Evolutionary conservation across 441 rosid genomes (phyloP), one percentile per base, ranked within the genome.

Genomic region (Rhodomyrtus psidioides): DNA sequence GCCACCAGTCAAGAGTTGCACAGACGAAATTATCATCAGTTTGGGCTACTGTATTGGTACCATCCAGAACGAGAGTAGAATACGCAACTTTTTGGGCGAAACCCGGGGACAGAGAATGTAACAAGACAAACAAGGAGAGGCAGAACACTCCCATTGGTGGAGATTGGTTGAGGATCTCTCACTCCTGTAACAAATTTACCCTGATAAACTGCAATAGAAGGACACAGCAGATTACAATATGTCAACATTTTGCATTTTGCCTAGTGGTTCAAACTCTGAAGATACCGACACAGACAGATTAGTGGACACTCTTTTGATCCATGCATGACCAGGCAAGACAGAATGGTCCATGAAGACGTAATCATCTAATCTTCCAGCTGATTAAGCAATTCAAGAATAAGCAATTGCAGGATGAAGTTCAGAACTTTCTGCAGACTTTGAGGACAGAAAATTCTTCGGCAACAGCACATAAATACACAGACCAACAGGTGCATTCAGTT

Each of bases 1-100:
- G 88, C 88, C 88, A 86, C 88, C 88, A 86, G 62, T 86, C 88
- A 53, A 86, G 74, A 49, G 88, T 86, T 49, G 88, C 88, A 46
- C 88, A 86, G 34, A 86, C 53, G 83, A 86, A 86, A 83, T 86
- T 76, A 55, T 75, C 86, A 15, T 86, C 86, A 9, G 83, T 86
- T 57, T 59, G 60, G 2, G 88, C 86, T 70, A 70, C n/a, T 1
- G 79, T 34, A 70, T 85, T 85, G 70, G 83, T 44, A 27, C 74
- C 86, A 44, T 85, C 86, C 21, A 85, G 65, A 24, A 55, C 15
- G 27, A 85, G 86, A 1, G 83, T 85, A 70, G 79, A 30, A 70
- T 34, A 34, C 30, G 60, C 84, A 13, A 55, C 70, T 39, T 26
- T 53, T n/a, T 85, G 86, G n/a, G 55, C 27, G 16, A 44, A 44